Conservation (phyloP, 2,329 filamentous ascomycete species). For the Aspergillus cejpii region DNA sequence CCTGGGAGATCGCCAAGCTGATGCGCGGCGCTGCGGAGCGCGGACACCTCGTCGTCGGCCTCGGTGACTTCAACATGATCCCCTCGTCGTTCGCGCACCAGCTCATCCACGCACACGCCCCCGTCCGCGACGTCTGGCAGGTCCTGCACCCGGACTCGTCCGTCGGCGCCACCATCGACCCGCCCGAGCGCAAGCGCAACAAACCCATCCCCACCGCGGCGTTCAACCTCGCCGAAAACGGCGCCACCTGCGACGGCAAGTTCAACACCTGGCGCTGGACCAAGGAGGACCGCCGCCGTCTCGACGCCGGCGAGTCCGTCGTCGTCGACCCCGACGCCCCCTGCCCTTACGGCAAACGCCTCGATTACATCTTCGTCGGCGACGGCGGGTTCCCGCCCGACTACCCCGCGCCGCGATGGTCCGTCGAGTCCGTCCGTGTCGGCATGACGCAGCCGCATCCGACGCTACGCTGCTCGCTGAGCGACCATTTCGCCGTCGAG, state of each 20-base stretch:
- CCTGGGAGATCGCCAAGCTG: constrained; percentile 89
- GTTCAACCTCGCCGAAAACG: constrained; percentile 73
- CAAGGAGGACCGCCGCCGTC: constrained; percentile 59
- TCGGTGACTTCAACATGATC: constrained; percentile 97
- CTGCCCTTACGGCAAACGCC: constrained; percentile 72
- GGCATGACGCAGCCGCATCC: constrained; percentile 79
- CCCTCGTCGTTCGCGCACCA: constrained; percentile 77
- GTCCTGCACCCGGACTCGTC: constrained; percentile 77
- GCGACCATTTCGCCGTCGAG: constrained; percentile 90
- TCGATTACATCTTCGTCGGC: constrained; percentile 90
- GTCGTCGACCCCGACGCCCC: constrained; percentile 57
- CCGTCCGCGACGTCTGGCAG: constrained; percentile 78
- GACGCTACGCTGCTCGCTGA: constrained; percentile 73
- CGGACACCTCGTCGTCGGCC: constrained; percentile 73
- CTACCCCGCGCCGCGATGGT: constrained; percentile 51
- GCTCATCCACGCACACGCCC: constrained; percentile 70
- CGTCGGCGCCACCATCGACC: constrained; percentile 63
- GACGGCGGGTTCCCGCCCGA: constrained; percentile 40
- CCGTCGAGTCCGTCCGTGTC: constrained; percentile 63
- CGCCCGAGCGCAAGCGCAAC: constrained; percentile 59
- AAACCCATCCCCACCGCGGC: constrained; percentile 66
- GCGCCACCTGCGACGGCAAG: constrained; percentile 75
- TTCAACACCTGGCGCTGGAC: constrained; percentile 94
- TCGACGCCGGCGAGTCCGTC: constrained; percentile 60
- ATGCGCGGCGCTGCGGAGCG: constrained; percentile 73